phyloP scores from a whole-genome alignment of 345 rosid genomes.

The Acer campestre region DNA sequence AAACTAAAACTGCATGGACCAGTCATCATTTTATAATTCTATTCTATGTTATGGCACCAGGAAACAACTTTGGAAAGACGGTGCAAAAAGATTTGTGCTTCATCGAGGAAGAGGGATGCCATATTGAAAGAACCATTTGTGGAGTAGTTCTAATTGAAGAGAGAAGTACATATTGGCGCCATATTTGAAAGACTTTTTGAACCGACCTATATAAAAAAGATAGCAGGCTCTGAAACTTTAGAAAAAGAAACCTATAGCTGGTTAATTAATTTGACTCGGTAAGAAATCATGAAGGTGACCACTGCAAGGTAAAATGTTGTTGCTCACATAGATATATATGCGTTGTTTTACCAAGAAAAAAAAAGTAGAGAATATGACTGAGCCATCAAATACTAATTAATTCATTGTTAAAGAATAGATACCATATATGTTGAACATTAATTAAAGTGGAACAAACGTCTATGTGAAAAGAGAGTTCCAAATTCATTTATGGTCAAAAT shows the following conservation, averaged over 20 bases:
- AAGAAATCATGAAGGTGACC: conserved; percentile 9
- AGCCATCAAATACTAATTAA: not conserved
- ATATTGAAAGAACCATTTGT: not conserved
- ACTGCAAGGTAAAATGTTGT: not conserved
- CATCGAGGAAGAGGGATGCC: conserved; percentile 18
- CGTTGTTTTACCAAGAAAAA: not conserved
- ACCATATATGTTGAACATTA: conserved; percentile 2
- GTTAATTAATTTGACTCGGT: not conserved
- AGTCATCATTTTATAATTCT: no score
- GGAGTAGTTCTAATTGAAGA: not conserved
- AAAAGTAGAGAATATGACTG: not conserved
- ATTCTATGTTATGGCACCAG: not conserved
- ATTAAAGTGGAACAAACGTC: not conserved
- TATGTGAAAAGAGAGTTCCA: not conserved
- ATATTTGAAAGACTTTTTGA: not conserved
- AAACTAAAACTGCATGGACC: no score
- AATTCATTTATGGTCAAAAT: conserved; percentile 3
- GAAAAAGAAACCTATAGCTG: conserved; percentile 4
- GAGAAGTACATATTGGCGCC: not conserved
- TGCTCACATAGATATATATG: not conserved
- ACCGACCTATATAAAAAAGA: conserved; percentile 10
- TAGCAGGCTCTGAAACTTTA: no score
- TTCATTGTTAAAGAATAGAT: conserved; percentile 8
- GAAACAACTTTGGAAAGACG: not conserved
- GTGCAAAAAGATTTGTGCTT: not conserved